Base-by-base conservation (phyloP, 1,284 basidiomycete genomes). In the Lentinus polychrous region DNA sequence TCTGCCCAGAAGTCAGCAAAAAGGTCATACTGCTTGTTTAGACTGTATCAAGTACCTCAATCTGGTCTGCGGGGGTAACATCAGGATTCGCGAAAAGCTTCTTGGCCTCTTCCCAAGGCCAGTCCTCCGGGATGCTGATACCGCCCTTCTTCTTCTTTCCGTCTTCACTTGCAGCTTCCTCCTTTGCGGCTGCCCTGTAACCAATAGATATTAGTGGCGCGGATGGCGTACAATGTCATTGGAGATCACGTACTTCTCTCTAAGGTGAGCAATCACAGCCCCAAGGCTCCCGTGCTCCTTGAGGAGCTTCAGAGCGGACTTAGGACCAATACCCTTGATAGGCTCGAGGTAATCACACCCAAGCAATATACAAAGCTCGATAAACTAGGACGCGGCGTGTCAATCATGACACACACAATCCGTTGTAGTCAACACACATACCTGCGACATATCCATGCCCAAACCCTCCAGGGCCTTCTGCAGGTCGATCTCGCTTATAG, bases 331-430 rank as follows among this genome's bases (percentile, higher is more conserved):
- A 1, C 95, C 95, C 61, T 84, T 92, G 60, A 99, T 93, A 1
- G 94, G 94, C 56, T 97, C 94, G 34, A 99, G 83, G 67, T 99
- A 99, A 66, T 99, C 96, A 58, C 96, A 99, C 2, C 96, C 96
- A 39, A 98, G 83, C 7, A 99, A 76, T 53, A 99, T 91, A 66
- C 96, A 99, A 2, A 99, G 76, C 57, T 99, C 96, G 60, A 94
- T 91, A 64, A 99, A 99, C 88, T 96, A 60, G 3, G 44, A 5
- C 37, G 48, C 34, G 46, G 15, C 40, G 10, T 17, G 27, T 14
- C 24, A 31, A 46, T 14, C 8, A 18, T 8, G 22, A 33, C 6
- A 40, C 8, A 43, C 15, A 43, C 17, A 14, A 15, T 7, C 20
- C 12, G 10, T 7, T 43, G 31, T 12, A n/a, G n/a, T n/a, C n/a